Conservation (phyloP, 140 eudicot genomes). For the Ambrosia hybrid region DNA sequence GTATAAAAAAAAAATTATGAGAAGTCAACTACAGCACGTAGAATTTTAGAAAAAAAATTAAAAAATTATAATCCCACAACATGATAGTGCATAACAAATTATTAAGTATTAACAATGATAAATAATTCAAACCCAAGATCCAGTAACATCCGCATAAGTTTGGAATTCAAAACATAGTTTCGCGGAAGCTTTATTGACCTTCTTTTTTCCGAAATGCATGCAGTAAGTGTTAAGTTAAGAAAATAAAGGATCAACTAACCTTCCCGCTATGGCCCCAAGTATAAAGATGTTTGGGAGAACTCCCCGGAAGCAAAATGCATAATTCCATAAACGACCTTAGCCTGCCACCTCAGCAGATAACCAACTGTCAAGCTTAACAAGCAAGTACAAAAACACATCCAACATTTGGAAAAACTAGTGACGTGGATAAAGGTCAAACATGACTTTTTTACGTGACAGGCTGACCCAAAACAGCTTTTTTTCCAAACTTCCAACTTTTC, state of each 20-base stretch:
- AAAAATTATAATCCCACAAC: too few species aligned
- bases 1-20: too few species aligned
- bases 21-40: too few species aligned
- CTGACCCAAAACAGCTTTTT: not conserved
- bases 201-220: not conserved
- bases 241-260: constrained; percentile 45
- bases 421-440: not conserved
- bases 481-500: not conserved
- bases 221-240: constrained; percentile 6
- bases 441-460: too few species aligned
- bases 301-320: constrained; percentile 89
- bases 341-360: constrained; percentile 48
- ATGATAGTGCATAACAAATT: too few species aligned
- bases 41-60: too few species aligned
- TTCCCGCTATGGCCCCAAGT: constrained; percentile 42
- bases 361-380: constrained; percentile 16
- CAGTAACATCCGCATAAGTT: too few species aligned
- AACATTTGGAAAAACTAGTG: not conserved
- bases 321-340: constrained; percentile 96
- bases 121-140: too few species aligned
- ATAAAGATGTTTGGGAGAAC: constrained; percentile 59
- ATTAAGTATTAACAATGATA: too few species aligned
- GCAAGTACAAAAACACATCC: constrained; percentile 9
- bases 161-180: too few species aligned
- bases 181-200: not conserved